phyloP scores from a whole-genome alignment of 1,284 basidiomycete genomes.

The Grifola frondosa region DNA sequence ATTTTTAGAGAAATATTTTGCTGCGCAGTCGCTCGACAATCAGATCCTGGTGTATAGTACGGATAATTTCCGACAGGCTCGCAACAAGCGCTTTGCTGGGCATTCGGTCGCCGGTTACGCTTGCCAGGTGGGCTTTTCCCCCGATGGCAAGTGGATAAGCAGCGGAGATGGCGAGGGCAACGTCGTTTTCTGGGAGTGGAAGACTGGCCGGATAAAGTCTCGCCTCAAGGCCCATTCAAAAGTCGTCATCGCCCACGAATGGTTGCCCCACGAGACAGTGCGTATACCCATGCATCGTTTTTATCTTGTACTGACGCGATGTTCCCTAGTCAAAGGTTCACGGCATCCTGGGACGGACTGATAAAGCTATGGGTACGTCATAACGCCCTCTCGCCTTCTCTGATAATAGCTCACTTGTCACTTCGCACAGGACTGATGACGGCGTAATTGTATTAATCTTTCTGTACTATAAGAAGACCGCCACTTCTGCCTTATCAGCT shows the following conservation, averaged over 20 bases:
- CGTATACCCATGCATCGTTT: constrained; percentile 35
- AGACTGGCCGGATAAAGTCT: constrained; percentile 92
- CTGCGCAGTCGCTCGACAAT: constrained; percentile 96
- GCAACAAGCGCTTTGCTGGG: constrained; percentile 97
- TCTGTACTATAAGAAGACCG: too few relatives aligned
- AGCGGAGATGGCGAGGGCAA: constrained; percentile 95
- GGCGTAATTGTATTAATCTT: too few relatives aligned
- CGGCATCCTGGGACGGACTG: constrained; percentile 95
- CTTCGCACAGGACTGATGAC: too few relatives aligned
- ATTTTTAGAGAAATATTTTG: constrained; percentile 86
- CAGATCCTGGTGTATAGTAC: constrained; percentile 97
- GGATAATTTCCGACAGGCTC: constrained; percentile 96
- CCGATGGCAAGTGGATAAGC: constrained; percentile 96
- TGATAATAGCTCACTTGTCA: too few relatives aligned
- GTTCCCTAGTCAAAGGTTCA: constrained; percentile 85
- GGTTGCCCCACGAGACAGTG: constrained; percentile 97
- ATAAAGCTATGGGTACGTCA: constrained; percentile 88
- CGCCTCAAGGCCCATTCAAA: constrained; percentile 87
- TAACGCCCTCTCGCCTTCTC: too few relatives aligned
- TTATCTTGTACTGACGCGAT: constrained; percentile 13
- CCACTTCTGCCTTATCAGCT: too few relatives aligned
- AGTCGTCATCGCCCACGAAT: constrained; percentile 95
- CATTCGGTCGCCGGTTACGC: constrained; percentile 97
- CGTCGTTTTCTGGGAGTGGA: constrained; percentile 99
- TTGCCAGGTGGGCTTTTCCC: constrained; percentile 94